phyloP scores from a whole-genome alignment of 177 flowering plant genomes.

The Telopea speciosissima region DNA sequence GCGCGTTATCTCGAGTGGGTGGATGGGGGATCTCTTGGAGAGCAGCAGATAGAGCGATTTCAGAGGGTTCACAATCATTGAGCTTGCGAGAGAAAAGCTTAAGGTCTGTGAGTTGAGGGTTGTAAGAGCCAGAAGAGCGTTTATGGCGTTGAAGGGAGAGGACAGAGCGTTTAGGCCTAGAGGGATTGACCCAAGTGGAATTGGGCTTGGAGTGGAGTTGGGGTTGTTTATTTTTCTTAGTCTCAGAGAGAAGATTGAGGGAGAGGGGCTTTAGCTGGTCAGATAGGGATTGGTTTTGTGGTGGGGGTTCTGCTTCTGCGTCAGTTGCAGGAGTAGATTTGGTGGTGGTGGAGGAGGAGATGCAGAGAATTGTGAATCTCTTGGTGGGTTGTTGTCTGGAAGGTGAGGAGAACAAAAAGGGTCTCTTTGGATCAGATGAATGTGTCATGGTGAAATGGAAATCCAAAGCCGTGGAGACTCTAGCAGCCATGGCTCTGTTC shows the following conservation, averaged over 20 bases:
- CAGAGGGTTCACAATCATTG: slow-evolving; percentile 38
- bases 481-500: slow-evolving; percentile 33
- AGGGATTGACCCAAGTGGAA: slow-evolving; percentile 62
- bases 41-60: slow-evolving; percentile 32
- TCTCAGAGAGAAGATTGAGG: slow-evolving; percentile 36
- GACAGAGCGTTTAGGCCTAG: slow-evolving; percentile 49
- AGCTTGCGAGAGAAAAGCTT: slow-evolving; percentile 43
- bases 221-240: slow-evolving; percentile 21
- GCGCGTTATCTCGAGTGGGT: slow-evolving; percentile 62
- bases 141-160: slow-evolving; percentile 69
- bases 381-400: slow-evolving; percentile 13
- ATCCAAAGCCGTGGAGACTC: slow-evolving; percentile 35
- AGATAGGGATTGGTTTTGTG: slow-evolving; percentile 45
- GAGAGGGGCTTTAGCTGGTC: slow-evolving; percentile 71
- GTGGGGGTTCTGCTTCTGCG: background rate
- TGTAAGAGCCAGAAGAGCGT: slow-evolving; percentile 42
- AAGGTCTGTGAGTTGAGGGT: slow-evolving; percentile 49
- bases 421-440: slow-evolving; percentile 27
- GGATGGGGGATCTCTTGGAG: slow-evolving; percentile 51
- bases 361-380: slow-evolving; percentile 29
- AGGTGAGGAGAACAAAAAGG: slow-evolving; percentile 25
- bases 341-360: slow-evolving; percentile 15
- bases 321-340: slow-evolving; percentile 21
- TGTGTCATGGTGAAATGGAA: slow-evolving; percentile 23
- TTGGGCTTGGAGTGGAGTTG: slow-evolving; percentile 42